Base-by-base conservation (phyloP, 768 basidiomycete genomes). In the Suillus subaureus region DNA sequence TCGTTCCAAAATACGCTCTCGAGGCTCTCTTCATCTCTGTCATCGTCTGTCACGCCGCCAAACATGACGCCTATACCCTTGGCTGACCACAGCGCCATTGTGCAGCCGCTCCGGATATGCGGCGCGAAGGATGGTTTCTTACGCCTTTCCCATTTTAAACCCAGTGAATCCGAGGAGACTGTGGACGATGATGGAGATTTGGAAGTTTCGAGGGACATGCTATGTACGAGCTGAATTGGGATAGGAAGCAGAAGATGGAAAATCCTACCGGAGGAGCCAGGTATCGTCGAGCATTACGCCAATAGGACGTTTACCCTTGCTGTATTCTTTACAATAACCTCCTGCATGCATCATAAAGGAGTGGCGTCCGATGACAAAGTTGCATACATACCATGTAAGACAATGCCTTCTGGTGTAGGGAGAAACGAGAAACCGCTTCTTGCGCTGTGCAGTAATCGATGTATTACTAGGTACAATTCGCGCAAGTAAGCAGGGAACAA, bases 241-340 rank as follows among this genome's bases (percentile, higher is more conserved):
- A 33, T 26, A 1, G 51, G 13, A 7, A 28, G 23, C 11, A 39
- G 43, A 15, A 45, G 2, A 28, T 23, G 43, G 26, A 8, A 42
- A 57, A 15, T 76, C 84, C 3, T 63, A 92, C 90, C 86, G 85
- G 7, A 97, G 82, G 61, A 95, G 81, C 96, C 94, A 97, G 0
- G 92, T 93, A 72, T 97, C 94, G 21, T 94, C 93, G 7, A 96
- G 82, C 79, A 92, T 94, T n/a, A 94, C 81, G 1, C 95, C 95
- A 15, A 93, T 79, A 0, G 92, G 89, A 1, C 92, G 87, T 72
- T 94, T 93, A 3, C 94, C 93, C 72, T 96, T 95, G 26, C 78
- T 72, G 70, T 96, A 96, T 77, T 94, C 91, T 74, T 97, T 96
- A 73, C 90, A 93, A 74, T 97, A 97, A 0, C 96, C 96, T 13